phyloP scores from a whole-genome alignment of 179 eudicot genomes.

The Actinidia arguta region DNA sequence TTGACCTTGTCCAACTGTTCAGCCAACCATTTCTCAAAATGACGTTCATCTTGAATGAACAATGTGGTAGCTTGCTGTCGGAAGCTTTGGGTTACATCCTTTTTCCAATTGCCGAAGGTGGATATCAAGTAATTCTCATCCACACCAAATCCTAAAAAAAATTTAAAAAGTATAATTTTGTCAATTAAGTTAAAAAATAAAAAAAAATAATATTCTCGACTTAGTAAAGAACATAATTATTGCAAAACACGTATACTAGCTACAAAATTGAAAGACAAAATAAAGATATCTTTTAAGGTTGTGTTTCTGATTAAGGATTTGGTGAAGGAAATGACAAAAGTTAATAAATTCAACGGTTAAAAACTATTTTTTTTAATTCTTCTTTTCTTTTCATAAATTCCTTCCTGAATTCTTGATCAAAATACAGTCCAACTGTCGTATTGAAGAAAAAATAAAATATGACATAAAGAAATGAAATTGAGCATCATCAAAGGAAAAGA shows the following conservation, averaged over 20 bases:
- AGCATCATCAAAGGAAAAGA: too few relatives aligned
- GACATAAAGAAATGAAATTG: neutral
- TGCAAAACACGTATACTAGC: neutral
- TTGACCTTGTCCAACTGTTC: constrained; percentile 44
- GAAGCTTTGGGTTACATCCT: constrained; percentile 47
- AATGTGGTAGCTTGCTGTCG: constrained; percentile 45
- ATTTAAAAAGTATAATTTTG: neutral
- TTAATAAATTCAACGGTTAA: too few relatives aligned
- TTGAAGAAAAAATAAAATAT: neutral
- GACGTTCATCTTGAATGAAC: constrained; percentile 62
- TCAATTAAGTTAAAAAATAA: neutral
- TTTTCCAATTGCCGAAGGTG: constrained; percentile 61
- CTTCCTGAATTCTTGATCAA: too few relatives aligned
- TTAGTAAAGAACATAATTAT: neutral
- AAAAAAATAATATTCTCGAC: neutral
- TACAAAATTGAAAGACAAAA: neutral
- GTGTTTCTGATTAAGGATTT: neutral
- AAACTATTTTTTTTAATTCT: too few relatives aligned
- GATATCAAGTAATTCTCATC: constrained; percentile 68
- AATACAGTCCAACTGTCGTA: neutral
- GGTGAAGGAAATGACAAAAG: neutral
- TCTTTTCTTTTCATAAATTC: too few relatives aligned
- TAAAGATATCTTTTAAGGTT: too few relatives aligned
- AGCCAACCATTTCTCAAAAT: constrained; percentile 59
- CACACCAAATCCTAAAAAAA: constrained; percentile 61